These are phyloP conservation scores for Dendrocalamus sinicus DNA, from an alignment of 176 grass and related monocot species.

Conservation along the genomic window DNA sequence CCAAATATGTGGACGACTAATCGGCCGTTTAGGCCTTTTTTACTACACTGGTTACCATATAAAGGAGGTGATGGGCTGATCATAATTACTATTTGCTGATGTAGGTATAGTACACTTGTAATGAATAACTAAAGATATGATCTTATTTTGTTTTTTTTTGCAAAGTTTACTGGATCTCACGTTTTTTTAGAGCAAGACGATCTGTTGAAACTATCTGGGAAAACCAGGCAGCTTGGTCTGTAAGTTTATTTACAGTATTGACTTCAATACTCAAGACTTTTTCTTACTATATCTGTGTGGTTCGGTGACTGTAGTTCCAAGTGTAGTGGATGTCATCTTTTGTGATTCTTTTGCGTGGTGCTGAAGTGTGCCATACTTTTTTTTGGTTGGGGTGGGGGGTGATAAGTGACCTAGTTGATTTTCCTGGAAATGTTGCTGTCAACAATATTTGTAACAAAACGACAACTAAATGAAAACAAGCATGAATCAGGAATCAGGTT, in stretches of 20 bases:
- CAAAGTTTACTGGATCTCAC: not conserved
- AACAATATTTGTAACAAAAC: not conserved
- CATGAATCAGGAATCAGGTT: too few species aligned
- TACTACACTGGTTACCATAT: too few species aligned
- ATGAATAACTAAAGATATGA: not conserved
- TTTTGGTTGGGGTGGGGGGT: too few species aligned
- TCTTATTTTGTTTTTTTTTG: not conserved
- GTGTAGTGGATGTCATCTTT: not conserved
- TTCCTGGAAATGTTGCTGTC: not conserved
- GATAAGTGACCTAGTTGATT: too few species aligned
- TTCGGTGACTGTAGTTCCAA: not conserved
- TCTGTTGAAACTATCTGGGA: conserved; percentile 68
- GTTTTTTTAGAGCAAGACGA: conserved; percentile 60
- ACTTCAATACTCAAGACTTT: not conserved
- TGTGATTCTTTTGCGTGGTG: too few species aligned
- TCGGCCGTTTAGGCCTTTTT: not conserved
- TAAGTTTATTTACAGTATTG: conserved; percentile 44
- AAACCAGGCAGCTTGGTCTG: conserved; percentile 77
- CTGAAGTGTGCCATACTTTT: too few species aligned
- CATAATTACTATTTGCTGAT: too few species aligned
- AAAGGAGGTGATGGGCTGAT: too few species aligned
- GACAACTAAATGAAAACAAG: not conserved
- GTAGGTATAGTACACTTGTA: not conserved
- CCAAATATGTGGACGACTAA: not conserved
- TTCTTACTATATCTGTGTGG: not conserved